Base-by-base conservation (phyloP, 257 asterid species). In the Petunia secreta region DNA sequence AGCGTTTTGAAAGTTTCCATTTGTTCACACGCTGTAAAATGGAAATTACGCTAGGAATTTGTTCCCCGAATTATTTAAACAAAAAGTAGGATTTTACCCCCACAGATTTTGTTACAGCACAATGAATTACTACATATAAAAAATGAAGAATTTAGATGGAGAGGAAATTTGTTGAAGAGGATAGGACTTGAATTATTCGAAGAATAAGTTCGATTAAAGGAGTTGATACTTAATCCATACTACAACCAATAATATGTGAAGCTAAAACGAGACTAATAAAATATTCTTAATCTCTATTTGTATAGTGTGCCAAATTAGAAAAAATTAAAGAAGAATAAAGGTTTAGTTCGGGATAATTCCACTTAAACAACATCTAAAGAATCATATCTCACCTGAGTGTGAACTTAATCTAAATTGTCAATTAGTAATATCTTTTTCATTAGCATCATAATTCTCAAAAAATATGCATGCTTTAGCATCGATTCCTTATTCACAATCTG, bases 401-500 rank as follows among this genome's bases (percentile, higher is more conserved):
- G 25, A 46, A 69, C 77, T 69, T 69, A 46, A 69, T 69, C 77
- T 46, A 0, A 44, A 44, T n/a, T 67, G 14, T 66, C 38, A 41
- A 41, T 44, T 68, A 16, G 16, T 68, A n/a, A 16, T 40, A 25
- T 25, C 16, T 34, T 5, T 46, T 48, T 7, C 8, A 69, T 46
- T 8, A 16, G 76, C 58, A 66, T 66, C 37, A 40, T 3, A 25
- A 25, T 66, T 40, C 5, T 66, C 14, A 6, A 13, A 14, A 66
- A 66, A 66, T 13, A 41, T 48, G 53, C 6, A 48, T 48, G 53
- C 8, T 5, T 48, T 5, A 48, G 53, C 11, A 48, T 48, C 53
- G 25, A 25, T 25, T 25, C 25, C 25, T 25, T 25, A 25, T 25
- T 25, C 25, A 25, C 25, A 25, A 25, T 25, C 25, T 25, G 25